phyloP scores from a whole-genome alignment of 2,329 filamentous ascomycete genomes.

The Aspergillus fructus region DNA sequence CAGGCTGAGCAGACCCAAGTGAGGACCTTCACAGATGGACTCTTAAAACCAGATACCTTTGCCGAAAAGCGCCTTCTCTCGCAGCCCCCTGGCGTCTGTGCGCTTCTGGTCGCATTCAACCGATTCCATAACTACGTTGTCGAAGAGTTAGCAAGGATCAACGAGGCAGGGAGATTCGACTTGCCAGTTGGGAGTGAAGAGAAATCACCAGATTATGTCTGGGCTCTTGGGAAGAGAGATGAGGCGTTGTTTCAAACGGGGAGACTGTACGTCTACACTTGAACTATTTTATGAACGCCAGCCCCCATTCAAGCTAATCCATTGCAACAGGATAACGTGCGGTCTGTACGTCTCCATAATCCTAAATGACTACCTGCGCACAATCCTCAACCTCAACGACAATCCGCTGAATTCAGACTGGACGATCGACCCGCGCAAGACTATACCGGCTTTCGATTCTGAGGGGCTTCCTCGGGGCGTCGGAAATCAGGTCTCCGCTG shows the following conservation, averaged over 20 bases:
- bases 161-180: constrained; percentile 68
- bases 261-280: constrained; percentile 34
- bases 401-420: constrained; percentile 53
- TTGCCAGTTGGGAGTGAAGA: constrained; percentile 36
- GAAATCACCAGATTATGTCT: constrained; percentile 31
- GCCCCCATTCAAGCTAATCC: background rate
- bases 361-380: constrained; percentile 59
- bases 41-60: constrained; percentile 70
- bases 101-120: constrained; percentile 66
- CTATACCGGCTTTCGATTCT: constrained; percentile 47
- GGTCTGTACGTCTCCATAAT: constrained; percentile 59
- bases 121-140: constrained; percentile 70
- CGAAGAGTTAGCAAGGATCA: constrained; percentile 62
- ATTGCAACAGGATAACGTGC: constrained; percentile 41
- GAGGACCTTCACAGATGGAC: constrained; percentile 63
- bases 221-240: constrained; percentile 29
- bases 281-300: background rate
- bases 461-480: constrained; percentile 55
- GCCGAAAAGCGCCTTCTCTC: constrained; percentile 63
- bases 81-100: constrained; percentile 67
- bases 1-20: constrained; percentile 62
- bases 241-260: constrained; percentile 54
- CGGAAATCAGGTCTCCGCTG: constrained; percentile 66
- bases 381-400: constrained; percentile 60
- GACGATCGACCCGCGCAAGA: constrained; percentile 62